phyloP scores from a whole-genome alignment of 139 green algal genomes.

The Mesostigma viride region DNA sequence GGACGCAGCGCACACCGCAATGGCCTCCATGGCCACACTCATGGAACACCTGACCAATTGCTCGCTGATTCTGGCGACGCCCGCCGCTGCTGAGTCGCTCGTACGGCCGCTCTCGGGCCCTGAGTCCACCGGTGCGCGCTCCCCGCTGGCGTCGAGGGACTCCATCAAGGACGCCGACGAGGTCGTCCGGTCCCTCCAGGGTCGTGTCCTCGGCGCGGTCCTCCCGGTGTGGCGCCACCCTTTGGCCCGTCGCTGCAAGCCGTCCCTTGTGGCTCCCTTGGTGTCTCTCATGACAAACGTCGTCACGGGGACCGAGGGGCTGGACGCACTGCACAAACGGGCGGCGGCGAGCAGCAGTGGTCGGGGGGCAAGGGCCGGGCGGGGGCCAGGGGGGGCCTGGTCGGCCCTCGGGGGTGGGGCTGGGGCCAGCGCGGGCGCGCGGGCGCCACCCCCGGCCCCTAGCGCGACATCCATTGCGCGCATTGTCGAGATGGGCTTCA shows the following conservation, averaged over 20 bases:
- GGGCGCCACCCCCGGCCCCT: constrained; percentile 7
- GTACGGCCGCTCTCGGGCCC: no score
- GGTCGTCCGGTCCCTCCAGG: constrained; percentile 37
- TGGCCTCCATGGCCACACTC: no score
- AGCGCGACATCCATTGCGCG: constrained; percentile 44
- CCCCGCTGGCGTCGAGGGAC: no score
- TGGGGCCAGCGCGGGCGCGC: neutral
- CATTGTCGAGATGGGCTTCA: constrained; percentile 88
- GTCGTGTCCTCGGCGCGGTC: constrained; percentile 43
- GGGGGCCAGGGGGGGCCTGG: neutral
- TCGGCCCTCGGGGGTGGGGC: neutral
- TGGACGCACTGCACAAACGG: neutral
- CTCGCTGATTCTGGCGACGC: neutral
- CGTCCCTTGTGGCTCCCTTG: constrained; percentile 20
- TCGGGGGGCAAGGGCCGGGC: neutral
- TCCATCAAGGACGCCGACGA: constrained; percentile 31
- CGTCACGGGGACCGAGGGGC: neutral
- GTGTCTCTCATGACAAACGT: constrained; percentile 21
- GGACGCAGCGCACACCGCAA: no score
- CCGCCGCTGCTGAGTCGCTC: neutral
- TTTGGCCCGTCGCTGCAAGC: constrained; percentile 23
- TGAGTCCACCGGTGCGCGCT: no score
- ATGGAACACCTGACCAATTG: neutral
- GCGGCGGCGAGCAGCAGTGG: neutral
- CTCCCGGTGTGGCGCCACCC: constrained; percentile 62